These are phyloP conservation scores for Paraleonurus japonicus DNA, from an alignment of 257 asterid species.

Conservation along the genomic window DNA sequence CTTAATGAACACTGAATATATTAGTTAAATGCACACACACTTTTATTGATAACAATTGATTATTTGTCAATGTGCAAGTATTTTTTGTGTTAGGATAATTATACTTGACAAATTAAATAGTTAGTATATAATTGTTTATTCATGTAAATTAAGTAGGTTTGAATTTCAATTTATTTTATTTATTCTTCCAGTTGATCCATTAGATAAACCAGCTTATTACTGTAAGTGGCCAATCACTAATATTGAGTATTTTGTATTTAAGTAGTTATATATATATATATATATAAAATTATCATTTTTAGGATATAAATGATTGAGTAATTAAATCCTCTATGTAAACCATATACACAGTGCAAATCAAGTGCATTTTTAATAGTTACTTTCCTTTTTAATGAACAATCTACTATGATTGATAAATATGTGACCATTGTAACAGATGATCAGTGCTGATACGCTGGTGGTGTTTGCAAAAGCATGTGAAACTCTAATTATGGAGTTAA, in stretches of 20 bases:
- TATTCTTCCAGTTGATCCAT: neutral
- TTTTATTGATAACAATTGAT: no score
- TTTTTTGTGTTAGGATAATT: no score
- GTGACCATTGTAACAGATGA: constrained; percentile 26
- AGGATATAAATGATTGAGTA: neutral
- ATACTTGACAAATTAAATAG: neutral
- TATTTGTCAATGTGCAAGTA: no score
- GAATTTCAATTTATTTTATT: no score
- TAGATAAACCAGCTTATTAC: neutral
- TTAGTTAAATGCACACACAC: no score
- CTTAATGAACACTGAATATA: no score
- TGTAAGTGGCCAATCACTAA: neutral
- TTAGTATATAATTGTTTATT: neutral
- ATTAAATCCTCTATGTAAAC: no score
- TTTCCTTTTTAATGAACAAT: no score
- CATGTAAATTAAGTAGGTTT: neutral
- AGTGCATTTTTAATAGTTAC: no score
- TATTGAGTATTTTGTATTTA: no score
- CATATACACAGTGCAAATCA: no score
- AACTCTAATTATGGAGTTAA: constrained; percentile 38
- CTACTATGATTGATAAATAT: no score
- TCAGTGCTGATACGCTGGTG: constrained; percentile 39
- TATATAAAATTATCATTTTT: neutral
- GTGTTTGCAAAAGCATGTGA: constrained; percentile 41
- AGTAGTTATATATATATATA: neutral